Evolutionary conservation across 164 flowering plant genomes (phyloP).

Genomic region (Kalanchoe fedtschenkoi): DNA sequence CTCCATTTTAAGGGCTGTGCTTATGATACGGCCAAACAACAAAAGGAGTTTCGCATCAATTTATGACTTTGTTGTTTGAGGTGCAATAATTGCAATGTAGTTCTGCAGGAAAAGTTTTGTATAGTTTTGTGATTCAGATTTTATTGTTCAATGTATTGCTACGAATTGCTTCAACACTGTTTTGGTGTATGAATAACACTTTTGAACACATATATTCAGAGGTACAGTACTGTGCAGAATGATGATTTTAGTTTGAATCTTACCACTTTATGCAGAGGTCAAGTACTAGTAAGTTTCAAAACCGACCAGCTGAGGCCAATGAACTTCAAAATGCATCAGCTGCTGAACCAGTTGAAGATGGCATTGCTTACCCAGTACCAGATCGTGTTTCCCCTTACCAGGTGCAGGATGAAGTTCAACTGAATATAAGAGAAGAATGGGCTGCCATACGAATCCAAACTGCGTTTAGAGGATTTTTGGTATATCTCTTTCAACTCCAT

Average conservation of each 20-base stretch:
- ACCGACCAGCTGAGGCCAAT: slow-evolving; percentile 15
- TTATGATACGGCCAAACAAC: too few species aligned
- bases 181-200: not conserved
- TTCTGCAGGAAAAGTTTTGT: too few species aligned
- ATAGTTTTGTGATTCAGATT: too few species aligned
- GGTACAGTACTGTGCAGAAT: not conserved
- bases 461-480: slow-evolving; percentile 93
- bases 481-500: slow-evolving; percentile 13
- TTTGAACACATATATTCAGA: too few species aligned
- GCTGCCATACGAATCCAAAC: slow-evolving; percentile 84
- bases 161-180: not conserved
- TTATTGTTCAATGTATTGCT: too few species aligned
- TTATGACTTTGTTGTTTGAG: too few species aligned
- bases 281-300: not conserved
- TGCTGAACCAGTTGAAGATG: slow-evolving; percentile 22
- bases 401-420: slow-evolving; percentile 28
- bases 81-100: too few species aligned
- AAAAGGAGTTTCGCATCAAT: too few species aligned
- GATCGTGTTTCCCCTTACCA: slow-evolving; percentile 33
- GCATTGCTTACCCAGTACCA: slow-evolving; percentile 16
- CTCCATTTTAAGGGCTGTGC: too few species aligned
- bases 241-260: not conserved
- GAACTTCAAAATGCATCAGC: slow-evolving; percentile 29
- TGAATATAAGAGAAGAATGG: slow-evolving; percentile 41
- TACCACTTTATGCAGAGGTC: not conserved